Base-by-base conservation (phyloP, 2,329 filamentous ascomycete genomes). In the Delphinella strobiligena region DNA sequence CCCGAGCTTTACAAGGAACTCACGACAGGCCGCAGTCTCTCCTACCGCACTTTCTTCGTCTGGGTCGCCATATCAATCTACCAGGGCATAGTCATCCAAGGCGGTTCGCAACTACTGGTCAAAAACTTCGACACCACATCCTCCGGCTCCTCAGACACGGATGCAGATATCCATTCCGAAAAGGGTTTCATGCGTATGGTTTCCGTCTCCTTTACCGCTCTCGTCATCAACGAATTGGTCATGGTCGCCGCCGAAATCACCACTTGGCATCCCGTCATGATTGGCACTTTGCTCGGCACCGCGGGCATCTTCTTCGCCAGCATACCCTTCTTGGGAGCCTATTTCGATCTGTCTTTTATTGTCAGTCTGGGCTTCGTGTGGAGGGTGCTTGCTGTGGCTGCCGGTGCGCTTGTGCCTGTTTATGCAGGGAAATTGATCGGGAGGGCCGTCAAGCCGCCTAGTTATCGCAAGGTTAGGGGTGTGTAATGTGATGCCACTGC, bases 191-290 rank as follows among this genome's bases (percentile, higher is more conserved):
- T 51, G 14, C 52, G 56, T 44, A 93, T 98, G 80, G 84, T 96
- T 40, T 78, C 83, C 17, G 84, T 98, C 34, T 87, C 80, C 42
- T 98, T 94, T 57, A 93, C 89, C 0, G 86, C 87, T 1, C 74
- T 98, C 2, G 78, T 98, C 4, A 67, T 96, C 45, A 98, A 96
- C 59, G 91, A 98, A 59, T 73, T 98, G 44, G 74, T 93, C 51
- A 98, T 98, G 93, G 91, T 96, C 2, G 89, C 88, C 3, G 85
- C 93, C 43, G 84, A 94, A 57, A 84, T 98, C 51, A 94, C 86
- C 3, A 98, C 91, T 0, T 98, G 91, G 91, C 91, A 96, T 60
- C 82, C 82, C 30, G 71, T 89, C 46, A 96, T 96, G 88, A 80
- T 93, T 40, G 65, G 84, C 37, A 80, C 74, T 49, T 82, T 96